Evolutionary conservation across 78 protist species (phyloP).

Genomic region (Dictyostelium brefeldianum): DNA sequence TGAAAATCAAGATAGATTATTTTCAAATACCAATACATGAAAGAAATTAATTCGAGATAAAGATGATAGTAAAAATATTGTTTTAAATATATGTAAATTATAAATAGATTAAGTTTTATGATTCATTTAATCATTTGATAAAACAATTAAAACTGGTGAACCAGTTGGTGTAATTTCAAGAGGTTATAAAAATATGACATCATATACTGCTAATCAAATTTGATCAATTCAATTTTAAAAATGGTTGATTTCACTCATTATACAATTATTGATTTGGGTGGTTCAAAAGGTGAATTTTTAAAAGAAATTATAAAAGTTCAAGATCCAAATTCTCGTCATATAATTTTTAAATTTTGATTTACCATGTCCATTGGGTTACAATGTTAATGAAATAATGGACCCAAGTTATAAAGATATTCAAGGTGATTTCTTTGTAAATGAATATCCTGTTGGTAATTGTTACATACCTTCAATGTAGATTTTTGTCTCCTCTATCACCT

Average conservation of each 20-base stretch:
- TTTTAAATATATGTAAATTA: not conserved
- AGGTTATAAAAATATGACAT: not conserved
- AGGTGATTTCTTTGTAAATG: not conserved
- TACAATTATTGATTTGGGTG: constrained; percentile 30
- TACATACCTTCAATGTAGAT: too few relatives aligned
- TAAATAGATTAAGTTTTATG: not conserved
- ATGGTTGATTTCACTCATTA: not conserved
- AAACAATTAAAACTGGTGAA: not conserved
- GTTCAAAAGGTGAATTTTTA: constrained; percentile 9
- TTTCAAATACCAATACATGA: not conserved
- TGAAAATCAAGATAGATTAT: not conserved
- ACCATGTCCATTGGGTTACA: too few relatives aligned
- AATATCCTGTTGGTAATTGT: not conserved
- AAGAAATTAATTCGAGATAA: too few relatives aligned
- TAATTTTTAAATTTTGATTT: not conserved
- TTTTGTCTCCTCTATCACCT: too few relatives aligned
- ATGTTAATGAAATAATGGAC: not conserved
- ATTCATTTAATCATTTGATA: not conserved
- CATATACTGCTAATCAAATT: not conserved
- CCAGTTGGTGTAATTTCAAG: not conserved
- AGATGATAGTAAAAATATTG: not conserved
- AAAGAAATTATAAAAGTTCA: not conserved
- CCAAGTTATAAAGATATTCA: not conserved
- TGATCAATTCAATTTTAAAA: not conserved
- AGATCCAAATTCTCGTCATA: not conserved